Evolutionary conservation across 768 basidiomycete genomes (phyloP), one percentile per base, ranked within the genome.

Genomic region (Filobasidium wieringae): DNA sequence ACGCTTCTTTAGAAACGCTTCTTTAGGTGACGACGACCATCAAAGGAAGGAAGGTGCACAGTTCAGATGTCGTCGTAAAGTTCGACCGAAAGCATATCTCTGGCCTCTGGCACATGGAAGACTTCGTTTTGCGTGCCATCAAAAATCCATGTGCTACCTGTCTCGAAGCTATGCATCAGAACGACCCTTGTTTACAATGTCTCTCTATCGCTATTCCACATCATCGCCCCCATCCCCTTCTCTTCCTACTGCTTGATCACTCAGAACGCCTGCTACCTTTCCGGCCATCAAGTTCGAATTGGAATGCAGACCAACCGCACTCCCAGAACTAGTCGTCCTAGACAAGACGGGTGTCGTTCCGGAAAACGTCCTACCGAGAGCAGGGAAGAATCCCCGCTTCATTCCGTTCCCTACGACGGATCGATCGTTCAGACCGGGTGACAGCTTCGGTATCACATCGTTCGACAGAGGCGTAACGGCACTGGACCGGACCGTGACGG

Each of bases 361-460:
- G 8, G 60, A 55, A 24, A 61, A 34, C 22, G 55, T 55, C 30
- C 60, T 43, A 12, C 60, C 47, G 5, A 61, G 39, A 36, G 49
- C 36, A 24, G 49, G 49, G 41, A 61, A 61, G 60, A 61, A 61
- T 2, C 60, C 60, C 32, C 60, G 55, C 27, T 57, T 57, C 30
- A 61, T 33, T 0, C 53, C 47, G 34, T 61, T 57, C 0, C 60
- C 60, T 2, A 51, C 27, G 19, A 39, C 50, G 17, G 24, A 51
- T 4, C 51, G 57, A 17, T 52, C 49, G 37, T 40, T 53, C 50
- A 34, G 17, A 32, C 50, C 32, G 12, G 27, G 50, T 8, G 50
- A 34, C 4, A 17, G 39, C 17, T 26, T 19, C 2, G 33, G 36
- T 53, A 17, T 26, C 4, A 31, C 30, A 40, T 27, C 33, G 57